Evolutionary conservation across 2,329 filamentous ascomycete genomes (phyloP), one percentile per base, ranked within the genome.

Genomic region (Pseudogymnoascus sp.): DNA sequence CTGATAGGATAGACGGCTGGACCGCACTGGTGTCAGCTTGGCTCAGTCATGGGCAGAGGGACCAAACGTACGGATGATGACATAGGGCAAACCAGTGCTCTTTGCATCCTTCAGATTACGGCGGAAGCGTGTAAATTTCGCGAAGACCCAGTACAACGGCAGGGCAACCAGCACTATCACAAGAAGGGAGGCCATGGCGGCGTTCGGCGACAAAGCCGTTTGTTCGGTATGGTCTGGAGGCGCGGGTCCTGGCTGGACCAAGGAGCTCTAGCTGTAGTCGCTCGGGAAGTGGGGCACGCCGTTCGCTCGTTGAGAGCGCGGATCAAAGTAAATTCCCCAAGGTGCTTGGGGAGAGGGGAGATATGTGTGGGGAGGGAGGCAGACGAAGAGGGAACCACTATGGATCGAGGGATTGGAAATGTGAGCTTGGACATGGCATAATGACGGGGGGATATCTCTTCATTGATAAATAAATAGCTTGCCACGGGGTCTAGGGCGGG

Each of bases 1-100:
- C 78, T 80, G 68, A 81, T 79, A 1, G 80, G 76, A 18, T 74
- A 76, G 41, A 76, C 70, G 12, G 81, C 81, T 83, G 63, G 4
- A 32, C 6, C 12, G 34, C 38, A 41, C 69, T 16, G 68, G 64
- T 18, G 32, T 28, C 28, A 37, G 47, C 47, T 38, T 30, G 43
- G 34, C 35, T 60, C 9, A 62, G 25, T 20, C 14, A 11, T 5
- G 3, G 8, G 32, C 11, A 50, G 25, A 20, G 6, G 30, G 6
- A 47, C 38, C 5, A 14, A 22, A 79, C 80, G 67, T 72, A 85
- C 82, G 81, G 25, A 77, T 69, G 47, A 85, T 66, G 25, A 81
- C 70, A 66, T 84, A 85, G 6, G 77, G 77, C 60, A 85, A 66
- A 5, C 80, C 80, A 14, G 76, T 77, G 61, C 72, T 74, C 71